Evolutionary conservation across 2,329 filamentous ascomycete genomes (phyloP).

Genomic region (Phoma sp.): DNA sequence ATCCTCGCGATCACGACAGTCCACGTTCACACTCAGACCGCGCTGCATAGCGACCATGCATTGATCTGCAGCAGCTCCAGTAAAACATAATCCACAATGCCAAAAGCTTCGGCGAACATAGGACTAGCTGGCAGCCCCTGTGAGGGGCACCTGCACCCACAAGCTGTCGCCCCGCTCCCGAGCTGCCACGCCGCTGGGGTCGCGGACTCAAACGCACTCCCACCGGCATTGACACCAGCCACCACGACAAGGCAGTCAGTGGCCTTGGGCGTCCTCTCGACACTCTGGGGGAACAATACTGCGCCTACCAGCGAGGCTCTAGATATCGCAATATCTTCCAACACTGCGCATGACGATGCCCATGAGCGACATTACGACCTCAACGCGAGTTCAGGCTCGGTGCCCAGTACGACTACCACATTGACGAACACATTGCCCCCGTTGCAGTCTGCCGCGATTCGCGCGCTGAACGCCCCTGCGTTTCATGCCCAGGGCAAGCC

Average conservation of each 20-base stretch:
- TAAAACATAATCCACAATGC: slow-evolving; percentile 41
- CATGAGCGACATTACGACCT: slow-evolving; percentile 39
- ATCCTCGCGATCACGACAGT: slow-evolving; percentile 44
- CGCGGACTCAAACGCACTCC: slow-evolving; percentile 33
- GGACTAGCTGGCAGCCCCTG: slow-evolving; percentile 31
- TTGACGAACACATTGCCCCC: slow-evolving; percentile 46
- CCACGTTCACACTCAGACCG: slow-evolving; percentile 41
- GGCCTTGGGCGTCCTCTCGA: slow-evolving; percentile 40
- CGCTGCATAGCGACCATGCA: slow-evolving; percentile 45
- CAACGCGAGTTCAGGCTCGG: slow-evolving; percentile 39
- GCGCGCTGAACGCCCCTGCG: slow-evolving; percentile 47
- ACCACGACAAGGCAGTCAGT: slow-evolving; percentile 45
- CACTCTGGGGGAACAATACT: slow-evolving; percentile 36
- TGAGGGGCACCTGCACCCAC: slow-evolving; percentile 30
- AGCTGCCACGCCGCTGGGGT: slow-evolving; percentile 27
- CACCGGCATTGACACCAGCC: slow-evolving; percentile 43
- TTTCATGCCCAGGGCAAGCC: slow-evolving; percentile 43
- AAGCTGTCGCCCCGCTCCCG: slow-evolving; percentile 23
- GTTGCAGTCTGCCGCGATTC: slow-evolving; percentile 46
- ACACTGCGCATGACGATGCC: slow-evolving; percentile 30
- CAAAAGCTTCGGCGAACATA: slow-evolving; percentile 34
- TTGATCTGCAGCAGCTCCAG: slow-evolving; percentile 47
- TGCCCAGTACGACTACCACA: slow-evolving; percentile 45
- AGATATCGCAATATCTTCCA: slow-evolving; percentile 13
- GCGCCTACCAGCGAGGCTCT: slow-evolving; percentile 21